Percentiles rank a stretch among this genome's conserved stretches.
Evolutionary conservation across 2,329 filamentous ascomycete species (phyloP).

Genomic region (Sporothrix humicola): DNA sequence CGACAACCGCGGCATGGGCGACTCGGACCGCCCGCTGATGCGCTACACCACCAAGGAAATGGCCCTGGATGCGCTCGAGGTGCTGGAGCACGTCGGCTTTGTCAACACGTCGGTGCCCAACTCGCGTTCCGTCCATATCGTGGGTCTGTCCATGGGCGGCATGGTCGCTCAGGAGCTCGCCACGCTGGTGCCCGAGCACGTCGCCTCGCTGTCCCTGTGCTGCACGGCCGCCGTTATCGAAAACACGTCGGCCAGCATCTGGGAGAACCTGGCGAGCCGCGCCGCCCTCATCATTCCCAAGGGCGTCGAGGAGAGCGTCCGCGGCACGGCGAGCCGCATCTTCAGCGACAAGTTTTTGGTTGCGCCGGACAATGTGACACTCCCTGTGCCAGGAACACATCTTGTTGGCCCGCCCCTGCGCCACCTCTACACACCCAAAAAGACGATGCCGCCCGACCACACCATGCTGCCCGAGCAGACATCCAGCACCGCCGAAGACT

Average conservation of each 20-base stretch:
- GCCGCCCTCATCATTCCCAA: conserved; percentile 70
- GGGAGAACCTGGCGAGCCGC: conserved; percentile 66
- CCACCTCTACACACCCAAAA: background rate
- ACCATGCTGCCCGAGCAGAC: background rate
- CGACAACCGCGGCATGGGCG: conserved; percentile 86
- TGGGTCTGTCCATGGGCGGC: conserved; percentile 84
- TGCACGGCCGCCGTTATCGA: conserved; percentile 67
- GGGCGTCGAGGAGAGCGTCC: conserved; percentile 68
- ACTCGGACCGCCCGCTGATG: conserved; percentile 75
- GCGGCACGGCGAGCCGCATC: conserved; percentile 67
- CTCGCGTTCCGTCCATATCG: conserved; percentile 62
- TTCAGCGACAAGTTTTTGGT: conserved; percentile 70
- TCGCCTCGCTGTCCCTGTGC: conserved; percentile 64
- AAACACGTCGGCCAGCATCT: conserved; percentile 63
- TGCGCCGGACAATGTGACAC: conserved; percentile 61
- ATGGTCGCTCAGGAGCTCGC: conserved; percentile 90
- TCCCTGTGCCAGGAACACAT: conserved; percentile 47
- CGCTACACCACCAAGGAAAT: conserved; percentile 85
- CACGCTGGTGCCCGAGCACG: conserved; percentile 55
- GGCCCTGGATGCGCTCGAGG: conserved; percentile 77
- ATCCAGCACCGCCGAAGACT: background rate
- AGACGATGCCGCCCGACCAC: conserved; percentile 20
- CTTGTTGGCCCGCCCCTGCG: conserved; percentile 36
- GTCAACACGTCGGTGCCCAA: conserved; percentile 33
- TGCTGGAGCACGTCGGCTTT: conserved; percentile 70